Conservation (phyloP, 106 monocot genomes). For the Allium cepa region DNA sequence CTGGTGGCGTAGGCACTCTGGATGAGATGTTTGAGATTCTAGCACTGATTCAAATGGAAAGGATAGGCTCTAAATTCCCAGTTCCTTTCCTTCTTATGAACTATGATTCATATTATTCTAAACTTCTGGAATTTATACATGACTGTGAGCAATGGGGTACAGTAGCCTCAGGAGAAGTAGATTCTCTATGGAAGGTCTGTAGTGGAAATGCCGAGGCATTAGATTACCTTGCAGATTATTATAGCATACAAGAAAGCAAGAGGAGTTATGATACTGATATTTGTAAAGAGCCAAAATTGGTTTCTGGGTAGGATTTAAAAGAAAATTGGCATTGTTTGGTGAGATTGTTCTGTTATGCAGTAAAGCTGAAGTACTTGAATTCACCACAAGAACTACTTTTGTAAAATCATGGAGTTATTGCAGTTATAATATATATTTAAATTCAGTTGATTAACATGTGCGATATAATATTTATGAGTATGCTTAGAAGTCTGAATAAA, state of each 20-base stretch:
- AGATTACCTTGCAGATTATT: slow-evolving; percentile 71
- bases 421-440: too few relatives aligned
- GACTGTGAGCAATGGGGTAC: slow-evolving; percentile 75
- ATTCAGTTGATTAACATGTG: too few relatives aligned
- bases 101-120: slow-evolving; percentile 83
- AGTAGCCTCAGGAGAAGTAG: slow-evolving; percentile 59
- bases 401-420: too few relatives aligned
- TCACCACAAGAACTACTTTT: too few relatives aligned
- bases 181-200: slow-evolving; percentile 75
- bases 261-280: slow-evolving; percentile 7
- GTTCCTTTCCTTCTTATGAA: slow-evolving; percentile 88
- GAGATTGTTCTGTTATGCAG: too few relatives aligned
- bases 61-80: slow-evolving; percentile 69
- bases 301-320: background rate
- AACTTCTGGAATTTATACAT: slow-evolving; percentile 65
- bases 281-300: background rate
- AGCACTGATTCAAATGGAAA: slow-evolving; percentile 68
- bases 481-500: background rate
- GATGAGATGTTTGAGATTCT: slow-evolving; percentile 94
- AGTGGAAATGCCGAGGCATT: slow-evolving; percentile 61
- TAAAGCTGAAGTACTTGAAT: too few relatives aligned
- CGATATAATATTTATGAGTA: too few relatives aligned
- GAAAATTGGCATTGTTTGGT: too few relatives aligned
- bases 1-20: slow-evolving; percentile 84
- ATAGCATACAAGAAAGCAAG: slow-evolving; percentile 24